Base-by-base conservation (phyloP, 352 stramenopile genomes). In the Pythium dissimile region DNA sequence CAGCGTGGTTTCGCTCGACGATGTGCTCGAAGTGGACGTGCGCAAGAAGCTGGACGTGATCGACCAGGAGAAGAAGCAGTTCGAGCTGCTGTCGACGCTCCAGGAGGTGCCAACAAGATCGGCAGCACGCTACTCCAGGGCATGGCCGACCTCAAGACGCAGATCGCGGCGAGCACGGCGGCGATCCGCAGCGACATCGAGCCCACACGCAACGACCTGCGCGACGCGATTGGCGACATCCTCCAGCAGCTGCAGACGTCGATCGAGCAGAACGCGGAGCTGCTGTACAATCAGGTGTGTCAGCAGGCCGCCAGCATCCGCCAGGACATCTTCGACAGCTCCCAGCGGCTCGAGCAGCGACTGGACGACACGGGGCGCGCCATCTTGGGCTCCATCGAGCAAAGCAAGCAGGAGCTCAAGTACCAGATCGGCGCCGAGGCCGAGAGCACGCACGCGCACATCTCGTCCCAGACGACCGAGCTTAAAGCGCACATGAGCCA, bases 341-440 rank as follows among this genome's bases (percentile, higher is more conserved):
- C 53, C 5, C 41, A n/a, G 5, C 53, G 37, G 15, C 42, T 60
- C 2, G 21, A 42, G 3, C 23, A 52, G 31, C 41, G 30, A 12
- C 23, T 60, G 41, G 30, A 51, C n/a, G 53, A 43, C 20, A 41
- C 31, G 1, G 42, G 37, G 1, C 41, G 32, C 1, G 41, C 28
- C 12, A 45, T 60, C n/a, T 26, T 38, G 7, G 32, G 39, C 11
- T 32, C n/a, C 2, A 60, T 60, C 28, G 53, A 60, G 41, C 30
- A 60, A 24, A 60, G 43, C 41, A 52, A 52, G 21, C 41, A 60
- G 26, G 42, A 60, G n/a, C 53, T 60, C 20, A 45, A 52, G 28
- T 53, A 44, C 42, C 53, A 53, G 31, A 60, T 60, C 53, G 53
- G 53, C 15, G 53, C 30, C 13, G 42, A 52, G 24, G 53, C 42